These are phyloP conservation scores for Starmerella gropengiesseri DNA, from an alignment of 805 yeast genomes.

Conservation along the genomic window DNA sequence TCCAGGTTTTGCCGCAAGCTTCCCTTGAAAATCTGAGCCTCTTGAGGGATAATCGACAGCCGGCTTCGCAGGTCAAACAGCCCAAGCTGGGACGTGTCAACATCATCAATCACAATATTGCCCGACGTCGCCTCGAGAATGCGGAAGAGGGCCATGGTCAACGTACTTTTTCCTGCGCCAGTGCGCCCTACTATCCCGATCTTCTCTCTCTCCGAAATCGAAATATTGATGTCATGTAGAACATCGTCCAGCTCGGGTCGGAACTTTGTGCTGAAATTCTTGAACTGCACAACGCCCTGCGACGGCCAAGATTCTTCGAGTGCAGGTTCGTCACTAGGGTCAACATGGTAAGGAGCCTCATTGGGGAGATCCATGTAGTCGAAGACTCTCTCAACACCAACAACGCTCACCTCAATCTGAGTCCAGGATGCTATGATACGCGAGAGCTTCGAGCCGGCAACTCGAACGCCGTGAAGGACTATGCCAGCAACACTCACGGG, in stretches of 20 bases:
- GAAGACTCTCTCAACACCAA: constrained; percentile 55
- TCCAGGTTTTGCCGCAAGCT: constrained; percentile 55
- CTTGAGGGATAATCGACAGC: constrained; percentile 64
- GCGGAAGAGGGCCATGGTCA: constrained; percentile 74
- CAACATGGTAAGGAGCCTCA: constrained; percentile 74
- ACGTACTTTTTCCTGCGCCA: constrained; percentile 93
- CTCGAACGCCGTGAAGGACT: constrained; percentile 74
- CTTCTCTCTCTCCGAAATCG: constrained; percentile 60
- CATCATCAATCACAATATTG: constrained; percentile 44
- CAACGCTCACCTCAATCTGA: constrained; percentile 82
- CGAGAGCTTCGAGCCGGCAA: constrained; percentile 69
- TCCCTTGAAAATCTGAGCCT: constrained; percentile 61
- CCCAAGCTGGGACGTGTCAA: constrained; percentile 45
- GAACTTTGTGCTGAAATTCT: constrained; percentile 65
- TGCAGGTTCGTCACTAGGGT: constrained; percentile 33
- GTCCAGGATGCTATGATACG: constrained; percentile 90
- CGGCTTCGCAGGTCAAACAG: constrained; percentile 47
- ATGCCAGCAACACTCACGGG: constrained; percentile 87
- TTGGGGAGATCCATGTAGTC: constrained; percentile 54
- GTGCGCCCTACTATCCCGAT: constrained; percentile 93
- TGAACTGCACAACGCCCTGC: constrained; percentile 54
- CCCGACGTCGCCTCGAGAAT: constrained; percentile 45
- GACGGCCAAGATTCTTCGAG: constrained; percentile 52
- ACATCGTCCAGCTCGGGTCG: constrained; percentile 77
- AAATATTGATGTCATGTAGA: constrained; percentile 65